Evolutionary conservation across 2,329 filamentous ascomycete species (phyloP).

Genomic region (Colletotrichum neosansevieriae): DNA sequence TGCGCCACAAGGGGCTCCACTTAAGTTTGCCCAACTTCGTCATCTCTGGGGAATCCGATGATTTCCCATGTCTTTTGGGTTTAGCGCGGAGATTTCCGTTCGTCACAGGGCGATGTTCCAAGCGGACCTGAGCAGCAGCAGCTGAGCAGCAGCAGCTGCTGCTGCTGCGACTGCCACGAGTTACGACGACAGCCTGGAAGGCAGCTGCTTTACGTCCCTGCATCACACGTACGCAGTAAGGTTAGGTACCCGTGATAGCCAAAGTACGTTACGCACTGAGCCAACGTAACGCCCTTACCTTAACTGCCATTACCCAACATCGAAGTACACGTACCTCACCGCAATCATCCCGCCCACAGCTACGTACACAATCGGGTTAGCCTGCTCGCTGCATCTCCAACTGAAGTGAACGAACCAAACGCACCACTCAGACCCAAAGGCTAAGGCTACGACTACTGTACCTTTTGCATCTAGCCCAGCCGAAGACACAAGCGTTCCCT

Average conservation of each 20-base stretch:
- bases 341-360: slow-evolving; percentile 10
- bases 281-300: slow-evolving; percentile 31
- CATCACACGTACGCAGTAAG: slow-evolving; percentile 8
- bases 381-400: slow-evolving; percentile 33
- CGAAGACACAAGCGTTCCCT: slow-evolving; percentile 25
- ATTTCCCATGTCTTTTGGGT: slow-evolving; percentile 19
- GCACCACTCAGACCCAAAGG: slow-evolving; percentile 2
- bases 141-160: slow-evolving; percentile 14
- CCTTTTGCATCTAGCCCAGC: slow-evolving; percentile 28
- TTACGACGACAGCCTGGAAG: slow-evolving; percentile 25
- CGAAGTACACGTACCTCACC: slow-evolving; percentile 4
- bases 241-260: slow-evolving; percentile 1
- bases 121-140: slow-evolving; percentile 13
- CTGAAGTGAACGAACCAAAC: slow-evolving; percentile 6
- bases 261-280: slow-evolving; percentile 24
- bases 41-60: slow-evolving; percentile 32
- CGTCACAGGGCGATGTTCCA: slow-evolving; percentile 12
- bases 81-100: slow-evolving; percentile 30
- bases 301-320: background rate
- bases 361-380: slow-evolving; percentile 15
- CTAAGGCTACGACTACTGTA: background rate
- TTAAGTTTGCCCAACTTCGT: slow-evolving; percentile 17
- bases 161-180: slow-evolving; percentile 15
- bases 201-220: background rate
- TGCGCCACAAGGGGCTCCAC: slow-evolving; percentile 21